phyloP scores from a whole-genome alignment of 805 yeast species.

The Hanseniaspora vineae region DNA sequence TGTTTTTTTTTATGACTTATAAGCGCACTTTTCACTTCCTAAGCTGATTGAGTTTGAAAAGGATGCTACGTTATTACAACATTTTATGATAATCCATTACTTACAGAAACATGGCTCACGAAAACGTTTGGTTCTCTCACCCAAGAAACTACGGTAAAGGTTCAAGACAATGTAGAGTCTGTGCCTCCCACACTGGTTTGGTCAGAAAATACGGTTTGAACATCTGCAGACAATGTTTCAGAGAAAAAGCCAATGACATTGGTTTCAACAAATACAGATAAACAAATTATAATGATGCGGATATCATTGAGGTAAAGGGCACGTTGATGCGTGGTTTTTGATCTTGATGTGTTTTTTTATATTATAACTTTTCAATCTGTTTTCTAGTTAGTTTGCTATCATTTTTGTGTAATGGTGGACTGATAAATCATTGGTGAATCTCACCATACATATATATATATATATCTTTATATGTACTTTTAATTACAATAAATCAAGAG shows the following conservation, averaged over 20 bases:
- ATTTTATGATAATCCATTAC: background rate
- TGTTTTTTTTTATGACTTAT: too few species aligned
- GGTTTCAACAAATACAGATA: slow-evolving; percentile 99
- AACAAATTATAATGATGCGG: slow-evolving; percentile 16
- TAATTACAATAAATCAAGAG: too few species aligned
- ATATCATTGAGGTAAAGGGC: background rate
- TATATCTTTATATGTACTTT: too few species aligned
- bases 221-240: slow-evolving; percentile 99
- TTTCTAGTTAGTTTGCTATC: too few species aligned
- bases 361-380: too few species aligned
- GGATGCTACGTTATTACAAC: background rate
- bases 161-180: slow-evolving; percentile 99
- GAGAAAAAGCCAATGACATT: slow-evolving; percentile 98
- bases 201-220: slow-evolving; percentile 99
- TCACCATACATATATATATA: too few species aligned
- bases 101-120: slow-evolving; percentile 84
- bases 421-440: too few species aligned
- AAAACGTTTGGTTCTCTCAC: slow-evolving; percentile 99
- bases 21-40: too few species aligned
- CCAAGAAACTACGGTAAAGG: slow-evolving; percentile 99
- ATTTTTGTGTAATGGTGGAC: too few species aligned
- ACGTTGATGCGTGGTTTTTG: too few species aligned
- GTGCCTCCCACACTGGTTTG: slow-evolving; percentile 97
- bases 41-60: too few species aligned
- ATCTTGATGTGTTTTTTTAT: too few species aligned